These are phyloP conservation scores for Leccinum subgranulosum DNA, from an alignment of 768 basidiomycete species.

Conservation along the genomic window DNA sequence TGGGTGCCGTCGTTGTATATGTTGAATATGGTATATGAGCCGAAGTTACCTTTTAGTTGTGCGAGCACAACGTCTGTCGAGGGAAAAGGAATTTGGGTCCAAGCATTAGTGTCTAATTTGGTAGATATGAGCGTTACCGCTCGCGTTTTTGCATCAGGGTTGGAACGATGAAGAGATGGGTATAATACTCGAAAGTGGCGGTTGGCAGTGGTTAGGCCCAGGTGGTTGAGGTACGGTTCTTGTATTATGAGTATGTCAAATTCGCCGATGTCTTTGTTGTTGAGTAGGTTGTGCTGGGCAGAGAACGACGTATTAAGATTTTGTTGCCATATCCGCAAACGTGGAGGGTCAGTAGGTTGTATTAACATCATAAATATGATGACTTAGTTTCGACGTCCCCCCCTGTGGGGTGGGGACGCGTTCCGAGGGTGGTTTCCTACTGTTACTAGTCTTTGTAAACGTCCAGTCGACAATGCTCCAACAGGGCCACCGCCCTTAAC, in stretches of 20 bases:
- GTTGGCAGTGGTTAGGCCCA: background rate
- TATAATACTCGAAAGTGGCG: background rate
- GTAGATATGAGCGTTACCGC: background rate
- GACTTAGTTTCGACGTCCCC: too few species aligned
- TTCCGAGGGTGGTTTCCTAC: too few species aligned
- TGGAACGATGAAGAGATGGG: too few species aligned
- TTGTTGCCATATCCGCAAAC: background rate
- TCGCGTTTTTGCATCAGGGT: background rate
- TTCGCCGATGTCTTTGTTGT: rapidly evolving
- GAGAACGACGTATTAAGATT: background rate
- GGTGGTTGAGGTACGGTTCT: background rate
- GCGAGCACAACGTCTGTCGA: background rate
- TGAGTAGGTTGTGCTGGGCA: background rate
- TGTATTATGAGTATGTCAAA: background rate
- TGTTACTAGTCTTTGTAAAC: background rate
- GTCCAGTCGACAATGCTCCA: background rate
- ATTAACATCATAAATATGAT: too few species aligned
- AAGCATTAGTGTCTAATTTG: background rate
- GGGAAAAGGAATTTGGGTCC: background rate
- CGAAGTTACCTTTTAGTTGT: background rate
- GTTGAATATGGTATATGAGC: background rate
- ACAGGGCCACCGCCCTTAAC: background rate
- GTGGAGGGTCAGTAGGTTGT: too few species aligned
- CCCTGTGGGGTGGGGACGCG: too few species aligned
- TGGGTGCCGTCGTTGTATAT: background rate